Percentiles rank a stretch among this genome's conserved stretches.
These are phyloP conservation scores for Biscutella laevigata DNA, from an alignment of 441 rosid species.

Conservation along the genomic window DNA sequence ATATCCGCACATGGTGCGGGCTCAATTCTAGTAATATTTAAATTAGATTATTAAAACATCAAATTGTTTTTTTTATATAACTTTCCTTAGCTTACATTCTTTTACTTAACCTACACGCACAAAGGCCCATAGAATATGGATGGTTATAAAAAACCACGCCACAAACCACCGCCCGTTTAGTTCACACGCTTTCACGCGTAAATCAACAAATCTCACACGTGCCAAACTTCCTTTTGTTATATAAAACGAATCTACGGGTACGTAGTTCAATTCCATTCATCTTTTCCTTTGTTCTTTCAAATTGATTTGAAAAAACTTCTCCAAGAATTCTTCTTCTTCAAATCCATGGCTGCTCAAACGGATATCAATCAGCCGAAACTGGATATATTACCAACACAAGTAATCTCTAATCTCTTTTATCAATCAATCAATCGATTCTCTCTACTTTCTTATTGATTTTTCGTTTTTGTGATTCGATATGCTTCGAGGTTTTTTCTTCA, in stretches of 20 bases:
- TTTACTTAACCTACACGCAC: slow-evolving; percentile 22
- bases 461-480: neutral
- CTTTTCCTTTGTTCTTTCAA: slow-evolving; percentile 16
- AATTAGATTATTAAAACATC: too few species aligned
- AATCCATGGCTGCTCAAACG: slow-evolving; percentile 37
- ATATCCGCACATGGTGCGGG: too few species aligned
- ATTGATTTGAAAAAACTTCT: neutral
- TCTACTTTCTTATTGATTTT: neutral
- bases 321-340: neutral
- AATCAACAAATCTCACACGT: slow-evolving; percentile 2
- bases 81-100: slow-evolving; percentile 23
- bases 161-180: slow-evolving; percentile 1
- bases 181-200: slow-evolving; percentile 16
- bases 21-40: too few species aligned
- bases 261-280: slow-evolving; percentile 18
- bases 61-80: too few species aligned
- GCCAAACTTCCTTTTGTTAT: neutral
- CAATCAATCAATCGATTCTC: too few species aligned
- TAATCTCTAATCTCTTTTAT: too few species aligned
- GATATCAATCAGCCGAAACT: slow-evolving; percentile 27
- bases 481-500: neutral
- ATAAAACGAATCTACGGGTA: neutral
- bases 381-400: too few species aligned
- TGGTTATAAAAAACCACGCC: slow-evolving; percentile 1
- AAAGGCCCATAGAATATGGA: slow-evolving; percentile 23